These are phyloP conservation scores for Penstemon eatonii DNA, from an alignment of 257 asterid species.

Conservation along the genomic window DNA sequence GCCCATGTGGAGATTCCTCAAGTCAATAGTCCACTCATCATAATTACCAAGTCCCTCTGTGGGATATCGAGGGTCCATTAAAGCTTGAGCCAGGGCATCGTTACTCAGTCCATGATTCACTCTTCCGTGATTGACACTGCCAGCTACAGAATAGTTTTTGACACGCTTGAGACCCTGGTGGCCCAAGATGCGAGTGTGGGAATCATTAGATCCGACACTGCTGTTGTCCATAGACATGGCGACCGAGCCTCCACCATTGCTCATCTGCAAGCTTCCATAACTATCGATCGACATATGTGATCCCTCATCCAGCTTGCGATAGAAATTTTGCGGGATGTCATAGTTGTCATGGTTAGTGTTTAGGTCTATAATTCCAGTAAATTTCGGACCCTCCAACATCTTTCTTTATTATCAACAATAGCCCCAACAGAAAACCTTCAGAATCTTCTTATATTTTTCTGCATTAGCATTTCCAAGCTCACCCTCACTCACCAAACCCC, in stretches of 20 bases:
- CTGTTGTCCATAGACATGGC: slow-evolving; percentile 79
- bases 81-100: slow-evolving; percentile 64
- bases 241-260: slow-evolving; percentile 72
- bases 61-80: slow-evolving; percentile 53
- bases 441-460: slow-evolving; percentile 25
- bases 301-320: slow-evolving; percentile 71
- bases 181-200: slow-evolving; percentile 60
- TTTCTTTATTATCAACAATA: slow-evolving; percentile 18
- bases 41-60: slow-evolving; percentile 59
- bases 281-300: slow-evolving; percentile 70
- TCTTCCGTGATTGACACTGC: slow-evolving; percentile 61
- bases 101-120: slow-evolving; percentile 57
- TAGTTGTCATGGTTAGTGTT: slow-evolving; percentile 55
- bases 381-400: slow-evolving; percentile 72
- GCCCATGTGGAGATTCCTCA: slow-evolving; percentile 65
- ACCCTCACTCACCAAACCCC: slow-evolving; percentile 31
- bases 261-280: slow-evolving; percentile 69
- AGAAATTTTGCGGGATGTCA: slow-evolving; percentile 60
- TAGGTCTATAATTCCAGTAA: slow-evolving; percentile 55
- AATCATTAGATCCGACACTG: slow-evolving; percentile 70
- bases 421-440: slow-evolving; percentile 17
- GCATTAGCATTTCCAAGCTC: slow-evolving; percentile 37
- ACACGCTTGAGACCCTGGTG: slow-evolving; percentile 75
- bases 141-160: slow-evolving; percentile 52
- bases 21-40: slow-evolving; percentile 62